Base-by-base conservation (phyloP, 768 basidiomycete species). In the Lactarius hengduanensis region DNA sequence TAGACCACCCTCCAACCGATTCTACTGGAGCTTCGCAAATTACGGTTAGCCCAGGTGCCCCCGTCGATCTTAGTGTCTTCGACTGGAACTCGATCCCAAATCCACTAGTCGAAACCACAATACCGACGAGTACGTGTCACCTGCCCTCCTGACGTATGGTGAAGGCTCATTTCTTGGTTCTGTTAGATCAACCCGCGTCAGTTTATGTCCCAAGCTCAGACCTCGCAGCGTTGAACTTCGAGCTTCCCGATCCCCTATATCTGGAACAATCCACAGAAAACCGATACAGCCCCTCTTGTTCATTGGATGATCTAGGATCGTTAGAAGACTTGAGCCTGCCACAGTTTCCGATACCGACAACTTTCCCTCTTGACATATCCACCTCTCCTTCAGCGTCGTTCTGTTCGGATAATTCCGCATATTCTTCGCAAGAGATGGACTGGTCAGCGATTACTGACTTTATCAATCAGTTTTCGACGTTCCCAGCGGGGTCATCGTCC, bases 171-270 rank as follows among this genome's bases (percentile, higher is more conserved):
- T 30, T 34, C 9, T 30, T 30, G 55, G 55, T 20, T 11, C 0
- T 57, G 8, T 9, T 34, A 57, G 55, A 18, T 34, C 40, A 43
- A 40, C 41, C 40, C 20, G 10, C 54, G 9, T 40, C 16, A 8
- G 3, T 58, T 26, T 53, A 55, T 16, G 66, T 67, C n/a, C 30
- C 61, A 38, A 54, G 57, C 40, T 36, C 53, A 4, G 57, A 59
- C 13, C 61, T 67, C 41, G 3, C 22, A 18, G 20, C 50, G 22
- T 26, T 40, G 6, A 58, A 58, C 36, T 34, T 5, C 6, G 38
- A 36, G 20, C 40, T 62, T 7, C 57, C 36, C 11, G 10, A 43
- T 11, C 10, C 26, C n/a, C 30, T 57, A 13, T 4, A 28, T 64
- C 7, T 20, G 15, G 55, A 11, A 18, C 16, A 28, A 11, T 16